Conservation (phyloP, 2,329 filamentous ascomycete species). For the Fusarium verticillioides region DNA sequence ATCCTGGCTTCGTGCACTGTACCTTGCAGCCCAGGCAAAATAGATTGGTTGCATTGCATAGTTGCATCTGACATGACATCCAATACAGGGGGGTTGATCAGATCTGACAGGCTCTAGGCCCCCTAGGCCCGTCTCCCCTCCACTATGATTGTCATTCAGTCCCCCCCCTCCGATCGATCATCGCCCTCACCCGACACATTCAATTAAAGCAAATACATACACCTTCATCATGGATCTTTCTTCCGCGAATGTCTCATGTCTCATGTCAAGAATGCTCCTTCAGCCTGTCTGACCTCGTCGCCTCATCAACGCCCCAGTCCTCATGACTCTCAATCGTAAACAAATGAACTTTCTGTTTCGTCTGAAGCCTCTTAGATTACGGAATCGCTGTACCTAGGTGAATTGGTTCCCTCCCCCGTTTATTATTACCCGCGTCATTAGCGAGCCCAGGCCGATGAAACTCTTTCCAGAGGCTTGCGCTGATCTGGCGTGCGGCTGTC, state of each 20-base stretch:
- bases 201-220: slow-evolving; percentile 10
- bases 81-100: slow-evolving; percentile 8
- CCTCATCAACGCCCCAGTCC: slow-evolving; percentile 23
- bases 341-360: background rate
- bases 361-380: background rate
- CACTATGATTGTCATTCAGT: background rate
- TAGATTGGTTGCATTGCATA: slow-evolving; percentile 31
- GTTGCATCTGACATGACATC: slow-evolving; percentile 12
- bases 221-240: background rate
- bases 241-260: slow-evolving; percentile 25
- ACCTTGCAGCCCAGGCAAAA: slow-evolving; percentile 26
- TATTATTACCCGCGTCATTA: background rate
- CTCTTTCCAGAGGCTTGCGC: background rate
- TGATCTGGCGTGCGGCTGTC: slow-evolving; percentile 1
- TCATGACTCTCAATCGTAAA: slow-evolving; percentile 14
- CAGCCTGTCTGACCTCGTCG: slow-evolving; percentile 4
- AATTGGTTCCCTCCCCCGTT: background rate
- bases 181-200: background rate
- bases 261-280: slow-evolving; percentile 33
- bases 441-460: slow-evolving; percentile 4
- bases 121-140: background rate
- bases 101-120: slow-evolving; percentile 18
- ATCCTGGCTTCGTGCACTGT: slow-evolving; percentile 4
- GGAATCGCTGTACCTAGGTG: background rate
- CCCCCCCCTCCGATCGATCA: slow-evolving; percentile 18